These are phyloP conservation scores for Sporothrix variecibatus DNA, from an alignment of 2,329 filamentous ascomycete species.

Conservation along the genomic window DNA sequence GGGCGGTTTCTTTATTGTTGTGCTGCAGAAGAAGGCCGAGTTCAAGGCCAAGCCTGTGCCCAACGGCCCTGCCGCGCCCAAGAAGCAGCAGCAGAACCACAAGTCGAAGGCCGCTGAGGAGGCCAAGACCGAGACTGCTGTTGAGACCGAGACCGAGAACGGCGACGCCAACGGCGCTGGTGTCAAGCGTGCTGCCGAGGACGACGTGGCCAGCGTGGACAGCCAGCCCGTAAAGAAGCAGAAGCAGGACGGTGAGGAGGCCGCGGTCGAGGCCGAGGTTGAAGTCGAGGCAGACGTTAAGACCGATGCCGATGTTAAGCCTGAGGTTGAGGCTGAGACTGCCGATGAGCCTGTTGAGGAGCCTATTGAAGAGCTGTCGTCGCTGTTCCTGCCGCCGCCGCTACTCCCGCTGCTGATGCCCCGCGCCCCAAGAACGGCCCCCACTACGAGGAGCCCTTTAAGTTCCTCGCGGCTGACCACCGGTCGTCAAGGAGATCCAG, in stretches of 20 bases:
- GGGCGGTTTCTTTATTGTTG: slow-evolving; percentile 95
- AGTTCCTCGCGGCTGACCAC: slow-evolving; percentile 76
- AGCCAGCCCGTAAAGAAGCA: slow-evolving; percentile 43
- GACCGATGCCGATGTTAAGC: slow-evolving; percentile 23
- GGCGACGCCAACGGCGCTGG: slow-evolving; percentile 26
- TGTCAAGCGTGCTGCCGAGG: slow-evolving; percentile 40
- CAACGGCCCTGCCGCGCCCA: neutral
- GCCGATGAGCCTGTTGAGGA: neutral
- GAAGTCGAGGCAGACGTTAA: neutral
- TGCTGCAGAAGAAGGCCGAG: slow-evolving; percentile 87
- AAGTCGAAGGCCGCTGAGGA: slow-evolving; percentile 46
- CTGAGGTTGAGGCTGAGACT: slow-evolving; percentile 25
- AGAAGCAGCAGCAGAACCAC: slow-evolving; percentile 41
- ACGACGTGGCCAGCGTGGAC: slow-evolving; percentile 38
- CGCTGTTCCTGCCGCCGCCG: neutral
- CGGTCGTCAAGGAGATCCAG: slow-evolving; percentile 75
- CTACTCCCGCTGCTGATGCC: slow-evolving; percentile 26
- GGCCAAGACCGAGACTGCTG: neutral
- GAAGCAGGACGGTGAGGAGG: slow-evolving; percentile 36
- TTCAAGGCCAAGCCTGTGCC: slow-evolving; percentile 70
- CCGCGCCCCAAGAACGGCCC: slow-evolving; percentile 48
- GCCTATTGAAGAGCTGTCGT: slow-evolving; percentile 4
- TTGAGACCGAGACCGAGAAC: slow-evolving; percentile 14
- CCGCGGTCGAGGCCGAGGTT: slow-evolving; percentile 33
- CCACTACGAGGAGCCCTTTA: slow-evolving; percentile 87